phyloP scores from a whole-genome alignment of 108 stramenopile species.

The Ochromonas danica region DNA sequence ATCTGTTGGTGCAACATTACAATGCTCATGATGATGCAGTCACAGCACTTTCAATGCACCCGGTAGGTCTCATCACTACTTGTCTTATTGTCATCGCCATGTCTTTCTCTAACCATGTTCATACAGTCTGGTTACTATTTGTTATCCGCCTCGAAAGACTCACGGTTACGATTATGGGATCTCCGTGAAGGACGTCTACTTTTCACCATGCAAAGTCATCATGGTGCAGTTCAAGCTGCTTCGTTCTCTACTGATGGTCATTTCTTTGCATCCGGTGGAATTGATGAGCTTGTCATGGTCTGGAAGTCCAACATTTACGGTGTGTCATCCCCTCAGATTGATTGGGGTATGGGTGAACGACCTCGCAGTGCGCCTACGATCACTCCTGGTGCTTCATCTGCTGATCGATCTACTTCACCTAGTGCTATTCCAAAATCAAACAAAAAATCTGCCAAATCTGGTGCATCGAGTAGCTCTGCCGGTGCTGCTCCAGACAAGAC shows the following conservation, averaged over 20 bases:
- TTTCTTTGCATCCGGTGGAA: constrained; percentile 55
- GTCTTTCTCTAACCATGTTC: constrained; percentile 45
- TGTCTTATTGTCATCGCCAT: neutral
- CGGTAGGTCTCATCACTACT: neutral
- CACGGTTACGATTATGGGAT: constrained; percentile 62
- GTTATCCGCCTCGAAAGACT: constrained; percentile 54
- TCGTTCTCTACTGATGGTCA: constrained; percentile 50
- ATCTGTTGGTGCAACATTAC: constrained; percentile 64
- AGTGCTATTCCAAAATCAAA: too few species aligned
- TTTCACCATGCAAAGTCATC: constrained; percentile 64
- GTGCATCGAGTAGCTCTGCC: too few species aligned
- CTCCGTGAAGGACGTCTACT: constrained; percentile 64
- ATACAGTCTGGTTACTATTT: constrained; percentile 57
- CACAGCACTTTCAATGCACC: constrained; percentile 4
- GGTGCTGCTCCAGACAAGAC: too few species aligned
- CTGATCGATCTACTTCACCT: neutral
- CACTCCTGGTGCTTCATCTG: neutral
- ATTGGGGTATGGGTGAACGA: constrained; percentile 21
- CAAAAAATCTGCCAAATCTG: too few species aligned
- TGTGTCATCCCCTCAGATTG: neutral
- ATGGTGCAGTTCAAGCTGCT: constrained; percentile 37
- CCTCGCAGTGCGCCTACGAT: neutral
- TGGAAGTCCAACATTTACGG: constrained; percentile 48
- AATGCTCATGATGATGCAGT: constrained; percentile 47
- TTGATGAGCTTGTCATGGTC: constrained; percentile 58